Conservation (phyloP, 2,329 filamentous ascomycete genomes). For the Ceratocystis lukuohia region DNA sequence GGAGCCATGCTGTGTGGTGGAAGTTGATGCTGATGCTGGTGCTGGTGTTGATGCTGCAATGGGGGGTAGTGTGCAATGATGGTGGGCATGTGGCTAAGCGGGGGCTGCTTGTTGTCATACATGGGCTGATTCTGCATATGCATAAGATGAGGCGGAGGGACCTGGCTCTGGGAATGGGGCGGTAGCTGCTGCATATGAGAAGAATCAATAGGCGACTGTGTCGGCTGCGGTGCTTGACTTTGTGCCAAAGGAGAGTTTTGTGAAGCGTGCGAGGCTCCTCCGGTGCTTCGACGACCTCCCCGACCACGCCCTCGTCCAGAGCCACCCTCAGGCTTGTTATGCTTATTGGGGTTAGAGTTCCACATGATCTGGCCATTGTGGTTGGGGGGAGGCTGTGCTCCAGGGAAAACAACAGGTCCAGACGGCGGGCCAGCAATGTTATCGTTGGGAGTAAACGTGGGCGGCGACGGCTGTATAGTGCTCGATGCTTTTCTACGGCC, state of each 20-base stretch:
- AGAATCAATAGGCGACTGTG: background rate
- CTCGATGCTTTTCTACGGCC: slow-evolving; percentile 2
- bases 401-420: slow-evolving; percentile 1
- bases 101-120: slow-evolving; percentile 15
- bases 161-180: background rate
- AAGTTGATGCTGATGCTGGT: background rate
- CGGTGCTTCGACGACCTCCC: slow-evolving; percentile 9
- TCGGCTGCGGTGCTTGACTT: background rate
- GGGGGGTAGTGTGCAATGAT: slow-evolving; percentile 16
- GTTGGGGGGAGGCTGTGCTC: slow-evolving; percentile 13
- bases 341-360: slow-evolving; percentile 16
- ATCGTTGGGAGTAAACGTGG: slow-evolving; percentile 8
- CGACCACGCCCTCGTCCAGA: slow-evolving; percentile 16
- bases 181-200: background rate
- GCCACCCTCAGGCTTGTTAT: background rate
- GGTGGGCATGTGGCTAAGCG: slow-evolving; percentile 17
- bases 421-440: slow-evolving; percentile 11
- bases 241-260: background rate
- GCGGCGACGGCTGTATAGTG: slow-evolving; percentile 1
- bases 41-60: background rate
- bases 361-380: slow-evolving; percentile 20
- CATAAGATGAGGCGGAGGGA: slow-evolving; percentile 4
- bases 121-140: slow-evolving; percentile 14
- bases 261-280: background rate
- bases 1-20: background rate